phyloP scores from a whole-genome alignment of 306 rosid species.

The Vicia faba region DNA sequence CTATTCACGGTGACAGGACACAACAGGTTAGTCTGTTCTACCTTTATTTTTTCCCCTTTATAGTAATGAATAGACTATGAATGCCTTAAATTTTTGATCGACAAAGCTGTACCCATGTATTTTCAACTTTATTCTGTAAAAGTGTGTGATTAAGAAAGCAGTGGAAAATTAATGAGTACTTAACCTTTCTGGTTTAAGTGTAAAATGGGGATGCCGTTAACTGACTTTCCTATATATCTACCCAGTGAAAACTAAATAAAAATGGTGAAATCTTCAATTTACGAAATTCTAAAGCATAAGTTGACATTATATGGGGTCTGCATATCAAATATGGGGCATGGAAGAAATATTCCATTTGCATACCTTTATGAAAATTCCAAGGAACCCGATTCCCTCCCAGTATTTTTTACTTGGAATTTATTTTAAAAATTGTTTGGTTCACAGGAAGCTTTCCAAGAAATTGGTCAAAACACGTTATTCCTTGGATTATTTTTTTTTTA shows the following conservation, averaged over 20 bases:
- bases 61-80: background rate
- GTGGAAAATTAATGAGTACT: background rate
- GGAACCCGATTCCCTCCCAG: slow-evolving; percentile 8
- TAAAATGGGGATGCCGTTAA: slow-evolving; percentile 8
- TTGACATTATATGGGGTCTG: slow-evolving; percentile 8
- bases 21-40: slow-evolving; percentile 73
- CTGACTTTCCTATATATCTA: background rate
- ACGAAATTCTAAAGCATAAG: slow-evolving; percentile 12
- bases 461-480: background rate
- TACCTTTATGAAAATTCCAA: background rate
- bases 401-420: background rate
- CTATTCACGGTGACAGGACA: slow-evolving; percentile 93
- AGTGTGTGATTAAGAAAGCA: background rate
- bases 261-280: background rate
- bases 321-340: background rate
- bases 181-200: background rate
- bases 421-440: slow-evolving; percentile 12
- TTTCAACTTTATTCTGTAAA: background rate
- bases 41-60: slow-evolving; percentile 6
- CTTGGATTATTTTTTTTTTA: background rate
- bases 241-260: slow-evolving; percentile 1
- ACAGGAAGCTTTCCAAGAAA: background rate
- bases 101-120: slow-evolving; percentile 3
- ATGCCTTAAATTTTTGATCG: background rate
- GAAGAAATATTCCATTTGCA: slow-evolving; percentile 17